Conservation (phyloP, 1,139 yeast species). For the Yamadazyma atmosphaerica region DNA sequence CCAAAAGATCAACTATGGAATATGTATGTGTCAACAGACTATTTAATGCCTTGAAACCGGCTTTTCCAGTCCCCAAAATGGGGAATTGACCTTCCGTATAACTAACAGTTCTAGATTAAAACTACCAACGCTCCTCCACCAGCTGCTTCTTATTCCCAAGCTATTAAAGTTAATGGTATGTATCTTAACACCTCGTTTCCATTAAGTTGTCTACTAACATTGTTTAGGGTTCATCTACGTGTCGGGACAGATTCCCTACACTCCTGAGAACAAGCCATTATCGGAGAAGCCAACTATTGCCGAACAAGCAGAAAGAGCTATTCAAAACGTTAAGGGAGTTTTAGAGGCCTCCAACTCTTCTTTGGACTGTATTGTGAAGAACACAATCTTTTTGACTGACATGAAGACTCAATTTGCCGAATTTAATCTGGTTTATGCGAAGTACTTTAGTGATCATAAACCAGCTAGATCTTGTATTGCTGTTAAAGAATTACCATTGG, state of each 20-base stretch:
- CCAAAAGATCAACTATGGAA: constrained; percentile 43
- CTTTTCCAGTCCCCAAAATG: no score
- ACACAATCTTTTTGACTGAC: constrained; percentile 85
- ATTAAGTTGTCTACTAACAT: constrained; percentile 24
- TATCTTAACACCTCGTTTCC: constrained; percentile 13
- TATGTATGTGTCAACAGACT: no score
- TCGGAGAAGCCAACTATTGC: constrained; percentile 65
- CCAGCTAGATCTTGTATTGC: constrained; percentile 98
- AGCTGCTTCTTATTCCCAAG: constrained; percentile 94
- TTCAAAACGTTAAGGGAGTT: constrained; percentile 73
- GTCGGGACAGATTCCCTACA: constrained; percentile 94
- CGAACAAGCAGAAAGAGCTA: constrained; percentile 82
- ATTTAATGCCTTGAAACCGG: no score
- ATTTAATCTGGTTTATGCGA: constrained; percentile 80
- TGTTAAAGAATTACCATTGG: constrained; percentile 82
- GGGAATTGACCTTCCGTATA: no score
- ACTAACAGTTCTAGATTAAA: no score
- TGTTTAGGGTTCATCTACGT: constrained; percentile 71
- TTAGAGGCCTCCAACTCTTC: constrained; percentile 82
- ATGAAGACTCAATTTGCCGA: constrained; percentile 73
- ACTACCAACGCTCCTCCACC: constrained; percentile 90
- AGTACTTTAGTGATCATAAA: constrained; percentile 77
- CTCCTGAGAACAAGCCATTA: constrained; percentile 78
- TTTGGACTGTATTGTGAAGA: constrained; percentile 79
- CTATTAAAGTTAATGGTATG: constrained; percentile 79